Evolutionary conservation across 164 flowering plant species (phyloP).

Genomic region (Litsea cubeba): DNA sequence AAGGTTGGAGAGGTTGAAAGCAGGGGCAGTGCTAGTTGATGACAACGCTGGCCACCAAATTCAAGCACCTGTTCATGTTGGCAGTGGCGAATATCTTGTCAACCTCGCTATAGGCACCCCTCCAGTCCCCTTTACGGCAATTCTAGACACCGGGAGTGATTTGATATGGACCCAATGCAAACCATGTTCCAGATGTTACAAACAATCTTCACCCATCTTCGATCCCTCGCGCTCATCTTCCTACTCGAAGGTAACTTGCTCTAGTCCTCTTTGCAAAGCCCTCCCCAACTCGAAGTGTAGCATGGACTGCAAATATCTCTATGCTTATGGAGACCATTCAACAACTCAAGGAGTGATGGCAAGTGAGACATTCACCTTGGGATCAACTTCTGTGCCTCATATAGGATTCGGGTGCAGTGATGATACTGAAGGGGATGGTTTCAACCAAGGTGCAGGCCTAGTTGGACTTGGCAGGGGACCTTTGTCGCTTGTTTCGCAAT

Average conservation of each 20-base stretch:
- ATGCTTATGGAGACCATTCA: constrained; percentile 68
- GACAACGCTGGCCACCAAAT: constrained; percentile 8
- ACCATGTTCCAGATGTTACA: constrained; percentile 56
- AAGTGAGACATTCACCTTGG: constrained; percentile 64
- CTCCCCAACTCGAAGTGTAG: constrained; percentile 38
- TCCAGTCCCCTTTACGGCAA: constrained; percentile 35
- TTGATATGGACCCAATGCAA: constrained; percentile 80
- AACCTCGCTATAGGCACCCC: constrained; percentile 65
- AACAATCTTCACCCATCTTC: constrained; percentile 55
- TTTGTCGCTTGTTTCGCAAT: constrained; percentile 69
- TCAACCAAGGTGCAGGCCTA: constrained; percentile 53
- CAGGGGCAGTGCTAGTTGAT: constrained; percentile 9
- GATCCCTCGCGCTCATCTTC: constrained; percentile 58
- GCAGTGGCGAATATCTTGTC: constrained; percentile 64
- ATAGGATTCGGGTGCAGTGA: constrained; percentile 75
- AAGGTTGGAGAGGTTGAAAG: constrained; percentile 36
- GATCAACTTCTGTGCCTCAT: constrained; percentile 25
- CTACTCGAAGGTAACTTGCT: constrained; percentile 49
- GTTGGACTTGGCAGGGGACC: constrained; percentile 88
- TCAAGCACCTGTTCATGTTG: not conserved
- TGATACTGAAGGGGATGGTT: constrained; percentile 60
- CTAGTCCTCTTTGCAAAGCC: constrained; percentile 37
- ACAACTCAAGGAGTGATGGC: constrained; percentile 55
- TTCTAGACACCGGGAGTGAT: constrained; percentile 86
- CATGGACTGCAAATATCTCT: constrained; percentile 51